Evolutionary conservation across 2,329 filamentous ascomycete genomes (phyloP).

Genomic region (Anisogramma anomala): DNA sequence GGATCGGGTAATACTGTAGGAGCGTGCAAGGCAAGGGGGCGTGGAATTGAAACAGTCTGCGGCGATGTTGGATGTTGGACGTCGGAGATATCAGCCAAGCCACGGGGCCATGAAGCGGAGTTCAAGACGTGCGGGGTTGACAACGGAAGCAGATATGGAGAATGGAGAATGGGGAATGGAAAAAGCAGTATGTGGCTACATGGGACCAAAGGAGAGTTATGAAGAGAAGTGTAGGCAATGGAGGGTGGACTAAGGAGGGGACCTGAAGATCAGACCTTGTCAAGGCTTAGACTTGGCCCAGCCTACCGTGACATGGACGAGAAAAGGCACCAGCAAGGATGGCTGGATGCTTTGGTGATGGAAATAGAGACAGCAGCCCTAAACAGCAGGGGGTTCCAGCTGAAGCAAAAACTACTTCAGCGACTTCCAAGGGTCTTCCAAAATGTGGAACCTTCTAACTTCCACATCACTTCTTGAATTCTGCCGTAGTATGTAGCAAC

Average conservation of each 20-base stretch:
- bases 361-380: too few species aligned
- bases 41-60: slow-evolving; percentile 8
- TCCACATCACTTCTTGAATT: too few species aligned
- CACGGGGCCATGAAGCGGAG: neutral
- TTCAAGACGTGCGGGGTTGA: neutral
- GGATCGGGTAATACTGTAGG: neutral
- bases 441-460: too few species aligned
- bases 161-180: slow-evolving; percentile 1
- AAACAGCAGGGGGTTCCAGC: too few species aligned
- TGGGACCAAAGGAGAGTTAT: slow-evolving; percentile 11
- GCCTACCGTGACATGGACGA: too few species aligned
- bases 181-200: slow-evolving; percentile 1
- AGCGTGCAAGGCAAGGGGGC: slow-evolving; percentile 2
- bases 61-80: slow-evolving; percentile 8
- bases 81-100: slow-evolving; percentile 6
- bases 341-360: too few species aligned
- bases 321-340: neutral
- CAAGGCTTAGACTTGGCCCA: slow-evolving; percentile 12
- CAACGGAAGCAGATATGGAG: neutral
- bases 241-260: slow-evolving; percentile 6
- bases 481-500: too few species aligned
- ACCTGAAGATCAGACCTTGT: slow-evolving; percentile 11
- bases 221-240: slow-evolving; percentile 2
- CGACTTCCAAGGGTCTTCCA: too few species aligned
- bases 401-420: too few species aligned